These are phyloP conservation scores for Candida pseudofarinosa DNA, from an alignment of 805 yeast genomes.

Conservation along the genomic window DNA sequence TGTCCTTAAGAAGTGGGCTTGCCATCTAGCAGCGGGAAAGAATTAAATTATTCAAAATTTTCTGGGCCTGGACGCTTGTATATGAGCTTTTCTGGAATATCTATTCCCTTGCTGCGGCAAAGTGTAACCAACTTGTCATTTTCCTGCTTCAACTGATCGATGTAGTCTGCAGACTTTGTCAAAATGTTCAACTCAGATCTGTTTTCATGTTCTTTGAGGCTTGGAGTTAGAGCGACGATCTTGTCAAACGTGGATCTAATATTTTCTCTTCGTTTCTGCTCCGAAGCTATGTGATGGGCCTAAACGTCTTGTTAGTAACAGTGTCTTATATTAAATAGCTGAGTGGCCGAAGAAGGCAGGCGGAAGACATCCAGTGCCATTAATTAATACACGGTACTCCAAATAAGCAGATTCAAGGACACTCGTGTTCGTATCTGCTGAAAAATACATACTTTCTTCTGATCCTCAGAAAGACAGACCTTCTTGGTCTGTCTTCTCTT, in stretches of 20 bases:
- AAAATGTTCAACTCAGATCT: constrained; percentile 78
- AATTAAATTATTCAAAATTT: not conserved
- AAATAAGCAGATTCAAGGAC: too few relatives aligned
- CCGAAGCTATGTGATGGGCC: constrained; percentile 80
- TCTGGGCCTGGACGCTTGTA: constrained; percentile 22
- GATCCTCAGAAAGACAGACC: constrained; percentile 31
- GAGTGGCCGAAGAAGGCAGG: too few relatives aligned
- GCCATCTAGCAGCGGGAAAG: too few relatives aligned
- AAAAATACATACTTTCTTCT: constrained; percentile 32
- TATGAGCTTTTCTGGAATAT: constrained; percentile 37
- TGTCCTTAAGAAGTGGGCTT: too few relatives aligned
- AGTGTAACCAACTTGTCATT: constrained; percentile 42
- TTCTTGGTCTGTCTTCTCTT: constrained; percentile 20
- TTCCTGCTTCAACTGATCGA: constrained; percentile 47
- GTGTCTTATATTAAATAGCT: not conserved
- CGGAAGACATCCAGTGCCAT: too few relatives aligned
- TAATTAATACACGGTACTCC: too few relatives aligned
- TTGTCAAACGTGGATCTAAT: constrained; percentile 79
- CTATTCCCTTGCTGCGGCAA: constrained; percentile 38
- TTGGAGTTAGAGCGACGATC: constrained; percentile 73
- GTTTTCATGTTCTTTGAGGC: constrained; percentile 61
- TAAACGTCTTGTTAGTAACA: constrained; percentile 24
- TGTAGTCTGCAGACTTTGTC: constrained; percentile 56
- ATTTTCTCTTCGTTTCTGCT: constrained; percentile 81
- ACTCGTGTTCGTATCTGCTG: too few relatives aligned